Evolutionary conservation across 106 monocot genomes (phyloP).

Genomic region (Dendrobium catenatum): DNA sequence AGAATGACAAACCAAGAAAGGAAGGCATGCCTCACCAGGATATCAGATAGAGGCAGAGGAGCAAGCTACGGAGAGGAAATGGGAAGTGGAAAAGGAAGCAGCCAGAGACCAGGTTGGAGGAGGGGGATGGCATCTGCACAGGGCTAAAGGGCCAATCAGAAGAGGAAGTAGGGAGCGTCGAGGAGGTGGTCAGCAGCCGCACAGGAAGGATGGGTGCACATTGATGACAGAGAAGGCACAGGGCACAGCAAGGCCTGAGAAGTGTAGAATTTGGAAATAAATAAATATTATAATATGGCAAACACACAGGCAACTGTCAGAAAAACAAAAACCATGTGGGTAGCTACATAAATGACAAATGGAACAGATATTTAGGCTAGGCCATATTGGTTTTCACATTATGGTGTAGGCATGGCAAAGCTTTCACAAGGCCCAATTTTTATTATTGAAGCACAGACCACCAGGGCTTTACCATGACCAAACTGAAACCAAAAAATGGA

Average conservation of each 20-base stretch:
- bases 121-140: not conserved
- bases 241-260: slow-evolving; percentile 2
- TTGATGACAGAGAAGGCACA: not conserved
- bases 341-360: not conserved
- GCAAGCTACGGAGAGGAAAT: not conserved
- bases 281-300: not conserved
- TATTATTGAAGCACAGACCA: not conserved
- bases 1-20: not conserved
- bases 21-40: slow-evolving; percentile 1
- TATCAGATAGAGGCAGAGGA: not conserved
- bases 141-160: not conserved
- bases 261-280: not conserved
- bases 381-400: not conserved
- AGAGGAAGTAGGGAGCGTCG: not conserved
- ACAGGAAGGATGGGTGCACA: not conserved
- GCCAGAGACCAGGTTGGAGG: not conserved
- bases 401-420: not conserved
- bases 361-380: not conserved
- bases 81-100: not conserved
- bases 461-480: not conserved
- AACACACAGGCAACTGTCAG: not conserved
- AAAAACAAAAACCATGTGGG: not conserved
- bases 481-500: not conserved
- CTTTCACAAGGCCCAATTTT: not conserved
- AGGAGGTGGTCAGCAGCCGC: not conserved